These are phyloP conservation scores for Ophiostoma piceae DNA, from an alignment of 2,329 filamentous ascomycete genomes.

Conservation along the genomic window DNA sequence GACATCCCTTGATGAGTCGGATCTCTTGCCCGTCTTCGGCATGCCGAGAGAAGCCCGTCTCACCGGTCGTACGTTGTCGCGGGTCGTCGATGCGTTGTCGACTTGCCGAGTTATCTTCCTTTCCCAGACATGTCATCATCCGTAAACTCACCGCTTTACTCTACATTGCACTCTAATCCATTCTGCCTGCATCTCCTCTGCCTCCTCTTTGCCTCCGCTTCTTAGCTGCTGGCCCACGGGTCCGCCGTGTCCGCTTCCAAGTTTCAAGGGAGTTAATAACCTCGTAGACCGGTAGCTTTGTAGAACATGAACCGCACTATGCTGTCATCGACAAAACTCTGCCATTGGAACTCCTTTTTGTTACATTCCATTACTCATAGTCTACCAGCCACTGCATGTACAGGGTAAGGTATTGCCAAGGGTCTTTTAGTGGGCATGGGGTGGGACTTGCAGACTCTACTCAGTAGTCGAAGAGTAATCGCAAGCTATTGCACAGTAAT, in stretches of 20 bases:
- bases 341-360: not conserved
- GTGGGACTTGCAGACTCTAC: not conserved
- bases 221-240: conserved; percentile 8
- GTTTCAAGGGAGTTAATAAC: not conserved
- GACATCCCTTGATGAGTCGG: not conserved
- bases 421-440: not conserved
- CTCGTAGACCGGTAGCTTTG: not conserved
- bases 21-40: conserved; percentile 15
- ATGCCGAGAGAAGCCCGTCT: conserved; percentile 2
- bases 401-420: conserved; percentile 13
- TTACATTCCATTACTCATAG: conserved; percentile 9
- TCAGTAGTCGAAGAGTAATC: no score
- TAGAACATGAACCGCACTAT: not conserved
- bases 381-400: conserved; percentile 7
- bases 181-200: not conserved
- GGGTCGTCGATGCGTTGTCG: not conserved
- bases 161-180: not conserved
- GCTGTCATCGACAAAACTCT: not conserved
- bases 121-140: not conserved
- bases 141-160: conserved; percentile 3
- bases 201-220: not conserved
- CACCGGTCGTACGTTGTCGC: not conserved
- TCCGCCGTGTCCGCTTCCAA: conserved; percentile 8
- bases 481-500: not conserved
- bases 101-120: not conserved